These are phyloP conservation scores for Kalanchoe fedtschenkoi DNA, from an alignment of 164 flowering plant species.

Conservation along the genomic window DNA sequence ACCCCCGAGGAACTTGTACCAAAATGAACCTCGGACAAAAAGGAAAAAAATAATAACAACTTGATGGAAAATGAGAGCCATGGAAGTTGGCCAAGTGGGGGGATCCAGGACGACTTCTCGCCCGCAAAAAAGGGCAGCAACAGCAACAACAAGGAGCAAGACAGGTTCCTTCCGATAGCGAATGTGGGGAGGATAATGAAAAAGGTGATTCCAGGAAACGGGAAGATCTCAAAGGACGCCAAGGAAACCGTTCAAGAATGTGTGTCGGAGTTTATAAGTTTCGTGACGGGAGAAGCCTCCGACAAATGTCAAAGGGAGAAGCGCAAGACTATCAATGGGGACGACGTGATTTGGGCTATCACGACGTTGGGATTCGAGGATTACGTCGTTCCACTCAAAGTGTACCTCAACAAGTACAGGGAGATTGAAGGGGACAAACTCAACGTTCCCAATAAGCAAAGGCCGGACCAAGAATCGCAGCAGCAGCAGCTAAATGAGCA, in stretches of 20 bases:
- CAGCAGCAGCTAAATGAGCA: background rate
- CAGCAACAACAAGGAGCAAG: slow-evolving; percentile 3
- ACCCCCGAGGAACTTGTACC: background rate
- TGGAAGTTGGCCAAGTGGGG: slow-evolving; percentile 5
- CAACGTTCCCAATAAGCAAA: background rate
- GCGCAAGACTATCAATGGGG: background rate
- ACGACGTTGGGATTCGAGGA: slow-evolving; percentile 3
- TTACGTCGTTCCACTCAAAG: background rate
- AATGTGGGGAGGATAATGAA: slow-evolving; percentile 2
- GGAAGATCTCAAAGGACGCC: slow-evolving; percentile 3
- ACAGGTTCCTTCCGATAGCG: slow-evolving; percentile 1
- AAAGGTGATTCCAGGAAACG: background rate
- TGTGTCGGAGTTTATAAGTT: background rate
- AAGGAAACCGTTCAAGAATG: slow-evolving; percentile 3
- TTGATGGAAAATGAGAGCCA: slow-evolving; percentile 1
- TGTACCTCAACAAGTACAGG: background rate
- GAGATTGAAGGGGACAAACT: background rate
- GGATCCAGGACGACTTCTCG: background rate
- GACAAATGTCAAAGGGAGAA: slow-evolving; percentile 2
- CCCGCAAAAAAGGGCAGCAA: background rate
- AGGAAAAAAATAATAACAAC: background rate
- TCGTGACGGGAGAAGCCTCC: background rate
- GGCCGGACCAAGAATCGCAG: background rate
- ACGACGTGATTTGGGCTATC: background rate
- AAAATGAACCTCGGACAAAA: background rate